Evolutionary conservation across 192 early-diverging fungal species (phyloP), one percentile per base, ranked within the genome.

Genomic region (Physocladia obscura): DNA sequence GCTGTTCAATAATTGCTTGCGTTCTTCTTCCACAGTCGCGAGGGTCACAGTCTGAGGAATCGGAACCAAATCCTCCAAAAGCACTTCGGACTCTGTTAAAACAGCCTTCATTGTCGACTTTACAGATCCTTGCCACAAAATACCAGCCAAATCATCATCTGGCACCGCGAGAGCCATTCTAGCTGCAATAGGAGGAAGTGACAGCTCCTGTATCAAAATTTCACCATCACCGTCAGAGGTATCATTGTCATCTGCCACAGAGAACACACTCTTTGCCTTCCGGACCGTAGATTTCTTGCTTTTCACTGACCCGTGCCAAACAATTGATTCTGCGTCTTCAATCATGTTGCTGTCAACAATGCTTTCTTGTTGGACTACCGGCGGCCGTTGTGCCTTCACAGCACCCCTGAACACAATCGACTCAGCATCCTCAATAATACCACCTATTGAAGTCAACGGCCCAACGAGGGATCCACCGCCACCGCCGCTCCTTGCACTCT

Each of bases 391-490:
- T 17, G 57, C 48, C 36, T 72, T 72, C 15, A 73, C 71, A 21
- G 34, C 19, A 1, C 71, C 71, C 11, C 38, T 27, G 22, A n/a
- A 73, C 2, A 73, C 71, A 6, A 67, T 54, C 13, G 35, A 44
- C 55, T 73, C 71, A n/a, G 71, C 62, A 58, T 73, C 63, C 21
- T 62, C 59, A 44, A 44, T 44, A 44, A 44, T n/a, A 44, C 11
- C 8, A 13, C n/a, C n/a, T 8, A 13, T 44, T 44, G 11, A 8
- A 44, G 40, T 44, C 11, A 44, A 13, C n/a, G n/a, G n/a, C n/a
- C n/a, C n/a, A n/a, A n/a, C n/a, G n/a, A n/a, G n/a, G n/a, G n/a
- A n/a, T n/a, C n/a, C n/a, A n/a, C 36, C 56, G 0, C 21, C 50
- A 21, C 36, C 4, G 31, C 21, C 21, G 30, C 56, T 57, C 13